phyloP scores from a whole-genome alignment of 2,329 filamentous ascomycete species.

The Alternaria sp. region DNA sequence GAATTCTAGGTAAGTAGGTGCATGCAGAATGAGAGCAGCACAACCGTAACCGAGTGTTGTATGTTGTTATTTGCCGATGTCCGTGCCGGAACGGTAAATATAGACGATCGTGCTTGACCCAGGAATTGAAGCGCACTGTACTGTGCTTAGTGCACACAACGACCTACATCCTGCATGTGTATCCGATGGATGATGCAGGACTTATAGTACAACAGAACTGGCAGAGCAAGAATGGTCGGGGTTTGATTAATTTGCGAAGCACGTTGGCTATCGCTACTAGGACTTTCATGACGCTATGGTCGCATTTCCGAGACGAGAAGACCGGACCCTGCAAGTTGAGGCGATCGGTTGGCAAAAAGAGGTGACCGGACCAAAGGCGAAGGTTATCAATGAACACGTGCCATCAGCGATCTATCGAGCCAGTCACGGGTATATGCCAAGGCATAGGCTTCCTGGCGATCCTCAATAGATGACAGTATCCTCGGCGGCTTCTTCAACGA shows the following conservation, averaged over 20 bases:
- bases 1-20: not conserved
- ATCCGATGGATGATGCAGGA: not conserved
- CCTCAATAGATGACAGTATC: slow-evolving; percentile 88
- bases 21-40: slow-evolving; percentile 11
- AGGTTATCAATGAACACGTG: not conserved
- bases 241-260: not conserved
- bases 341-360: not conserved
- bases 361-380: not conserved
- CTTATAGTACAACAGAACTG: not conserved
- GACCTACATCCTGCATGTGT: not conserved
- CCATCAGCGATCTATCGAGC: slow-evolving; percentile 1
- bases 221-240: not conserved
- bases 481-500: slow-evolving; percentile 80
- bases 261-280: not conserved
- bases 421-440: slow-evolving; percentile 2
- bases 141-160: not conserved
- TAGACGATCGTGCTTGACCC: not conserved
- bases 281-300: not conserved
- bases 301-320: not conserved
- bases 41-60: slow-evolving; percentile 1
- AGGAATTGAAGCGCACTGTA: not conserved
- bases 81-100: slow-evolving; percentile 26
- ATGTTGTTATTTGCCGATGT: slow-evolving; percentile 24
- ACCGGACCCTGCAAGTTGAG: not conserved
- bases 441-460: slow-evolving; percentile 10